Evolutionary conservation across 768 basidiomycete genomes (phyloP).

Genomic region (Leccinum olivaceopallidum): DNA sequence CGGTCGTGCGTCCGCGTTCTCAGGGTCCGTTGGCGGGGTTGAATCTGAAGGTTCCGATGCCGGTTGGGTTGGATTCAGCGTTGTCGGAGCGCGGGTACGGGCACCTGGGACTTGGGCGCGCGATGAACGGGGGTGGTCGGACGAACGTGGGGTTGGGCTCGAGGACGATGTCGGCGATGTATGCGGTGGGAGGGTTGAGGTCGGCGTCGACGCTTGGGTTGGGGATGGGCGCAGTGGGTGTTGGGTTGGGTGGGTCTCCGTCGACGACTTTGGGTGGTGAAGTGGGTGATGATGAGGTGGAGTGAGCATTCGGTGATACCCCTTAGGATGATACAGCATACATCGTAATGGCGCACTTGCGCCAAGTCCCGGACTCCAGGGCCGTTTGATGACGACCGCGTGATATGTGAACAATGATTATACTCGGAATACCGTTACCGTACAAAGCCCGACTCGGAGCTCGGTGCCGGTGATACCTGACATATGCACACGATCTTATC

Average conservation of each 20-base stretch:
- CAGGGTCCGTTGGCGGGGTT: constrained; percentile 43
- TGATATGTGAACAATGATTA: too few relatives aligned
- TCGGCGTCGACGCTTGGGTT: constrained; percentile 28
- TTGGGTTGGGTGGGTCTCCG: constrained; percentile 23
- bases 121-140: not conserved
- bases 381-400: too few relatives aligned
- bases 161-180: constrained; percentile 61
- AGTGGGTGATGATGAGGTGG: not conserved
- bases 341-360: too few relatives aligned
- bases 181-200: constrained; percentile 58
- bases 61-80: constrained; percentile 18
- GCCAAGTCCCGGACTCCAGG: too few relatives aligned
- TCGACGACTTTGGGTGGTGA: constrained; percentile 1
- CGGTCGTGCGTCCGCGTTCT: not conserved
- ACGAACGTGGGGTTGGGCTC: constrained; percentile 22
- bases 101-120: constrained; percentile 20
- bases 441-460: too few relatives aligned
- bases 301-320: not conserved
- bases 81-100: constrained; percentile 5
- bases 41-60: constrained; percentile 61
- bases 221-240: constrained; percentile 20
- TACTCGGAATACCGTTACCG: too few relatives aligned
- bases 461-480: too few relatives aligned
- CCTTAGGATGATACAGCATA: too few relatives aligned
- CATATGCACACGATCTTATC: too few relatives aligned